Percentiles rank a stretch among this genome's conserved stretches.
Evolutionary conservation across 2,329 filamentous ascomycete genomes (phyloP).

Genomic region (Pseudogymnoascus pannorum): DNA sequence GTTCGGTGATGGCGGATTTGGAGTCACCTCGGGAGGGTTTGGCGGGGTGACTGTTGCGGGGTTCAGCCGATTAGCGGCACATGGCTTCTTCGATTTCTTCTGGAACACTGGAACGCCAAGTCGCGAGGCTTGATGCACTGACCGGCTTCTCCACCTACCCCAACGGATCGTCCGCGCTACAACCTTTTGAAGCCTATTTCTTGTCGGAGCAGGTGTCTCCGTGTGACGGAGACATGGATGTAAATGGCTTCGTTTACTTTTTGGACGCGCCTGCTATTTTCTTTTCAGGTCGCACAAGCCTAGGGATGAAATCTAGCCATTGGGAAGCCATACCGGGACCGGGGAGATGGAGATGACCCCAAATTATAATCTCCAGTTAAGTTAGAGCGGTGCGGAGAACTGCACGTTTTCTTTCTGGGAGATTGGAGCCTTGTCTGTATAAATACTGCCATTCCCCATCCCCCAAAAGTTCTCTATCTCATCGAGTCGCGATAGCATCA

Average conservation of each 20-base stretch:
- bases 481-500: constrained; percentile 6
- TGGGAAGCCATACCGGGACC: constrained; percentile 1
- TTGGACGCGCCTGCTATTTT: not conserved
- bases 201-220: not conserved
- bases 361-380: constrained; percentile 4
- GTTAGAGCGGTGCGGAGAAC: not conserved
- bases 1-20: not conserved
- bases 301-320: constrained; percentile 4
- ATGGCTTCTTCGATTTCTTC: constrained; percentile 9
- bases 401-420: not conserved
- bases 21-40: constrained; percentile 6
- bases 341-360: not conserved
- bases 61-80: constrained; percentile 5
- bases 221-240: constrained; percentile 4
- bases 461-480: not conserved
- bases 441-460: not conserved
- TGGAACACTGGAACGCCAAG: constrained; percentile 7
- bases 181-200: not conserved
- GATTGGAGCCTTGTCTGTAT: constrained; percentile 3
- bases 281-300: not conserved
- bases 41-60: constrained; percentile 9
- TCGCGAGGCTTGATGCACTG: constrained; percentile 4
- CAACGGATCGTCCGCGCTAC: constrained; percentile 2
- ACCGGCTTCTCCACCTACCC: constrained; percentile 1
- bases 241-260: not conserved